Conservation (phyloP, 768 basidiomycete species). For the Guyanaporus albipodus region DNA sequence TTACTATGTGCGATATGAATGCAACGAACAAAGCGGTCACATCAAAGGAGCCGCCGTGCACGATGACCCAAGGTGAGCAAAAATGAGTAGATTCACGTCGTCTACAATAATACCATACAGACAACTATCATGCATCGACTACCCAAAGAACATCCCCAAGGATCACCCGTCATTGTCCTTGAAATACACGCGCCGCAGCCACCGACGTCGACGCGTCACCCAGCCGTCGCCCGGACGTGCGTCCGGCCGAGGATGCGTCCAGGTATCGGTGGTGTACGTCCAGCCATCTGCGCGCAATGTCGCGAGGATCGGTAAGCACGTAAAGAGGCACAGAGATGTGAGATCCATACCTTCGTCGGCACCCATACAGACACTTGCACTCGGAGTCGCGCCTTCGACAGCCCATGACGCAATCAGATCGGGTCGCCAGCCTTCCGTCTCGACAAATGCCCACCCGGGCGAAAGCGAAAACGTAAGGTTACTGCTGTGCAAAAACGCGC, state of each 20-base stretch:
- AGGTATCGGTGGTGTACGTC: conserved; percentile 77
- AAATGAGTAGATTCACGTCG: too few relatives aligned
- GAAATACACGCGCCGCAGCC: conserved; percentile 62
- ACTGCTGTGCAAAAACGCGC: conserved; percentile 51
- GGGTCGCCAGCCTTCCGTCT: conserved; percentile 73
- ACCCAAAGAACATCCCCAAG: neutral
- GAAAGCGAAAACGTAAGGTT: conserved; percentile 78
- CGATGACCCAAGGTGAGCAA: too few relatives aligned
- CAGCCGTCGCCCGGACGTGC: conserved; percentile 41
- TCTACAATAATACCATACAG: too few relatives aligned
- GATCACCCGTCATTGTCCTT: conserved; percentile 1
- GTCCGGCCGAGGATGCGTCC: conserved; percentile 49
- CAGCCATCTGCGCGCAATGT: conserved; percentile 46
- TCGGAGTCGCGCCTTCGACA: conserved; percentile 2
- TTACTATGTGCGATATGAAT: too few relatives aligned
- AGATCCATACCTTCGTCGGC: conserved; percentile 28
- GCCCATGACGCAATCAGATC: conserved; percentile 62
- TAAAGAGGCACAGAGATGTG: too few relatives aligned
- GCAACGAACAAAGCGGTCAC: too few relatives aligned
- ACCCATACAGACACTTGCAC: conserved; percentile 10
- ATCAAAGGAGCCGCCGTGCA: too few relatives aligned
- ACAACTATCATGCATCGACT: too few relatives aligned
- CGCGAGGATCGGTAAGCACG: too few relatives aligned
- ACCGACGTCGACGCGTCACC: conserved; percentile 64
- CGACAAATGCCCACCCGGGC: conserved; percentile 69